These are phyloP conservation scores for Moesziomyces globuligerus DNA, from an alignment of 1,284 basidiomycete species.

Conservation along the genomic window DNA sequence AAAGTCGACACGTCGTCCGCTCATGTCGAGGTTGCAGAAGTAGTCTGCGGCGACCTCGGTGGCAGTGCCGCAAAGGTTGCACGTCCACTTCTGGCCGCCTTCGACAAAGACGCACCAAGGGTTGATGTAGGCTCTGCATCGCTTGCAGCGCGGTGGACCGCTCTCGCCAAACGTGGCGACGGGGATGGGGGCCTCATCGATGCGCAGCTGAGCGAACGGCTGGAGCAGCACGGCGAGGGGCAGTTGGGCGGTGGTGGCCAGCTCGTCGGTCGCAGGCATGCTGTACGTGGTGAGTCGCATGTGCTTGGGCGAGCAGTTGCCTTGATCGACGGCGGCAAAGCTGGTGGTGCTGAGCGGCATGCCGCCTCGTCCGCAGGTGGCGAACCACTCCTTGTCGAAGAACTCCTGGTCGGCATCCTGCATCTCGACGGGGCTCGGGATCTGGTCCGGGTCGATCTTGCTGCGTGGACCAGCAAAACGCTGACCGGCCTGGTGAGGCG, in stretches of 20 bases:
- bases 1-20: slow-evolving; percentile 84
- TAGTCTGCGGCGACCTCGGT: slow-evolving; percentile 79
- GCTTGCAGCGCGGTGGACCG: slow-evolving; percentile 86
- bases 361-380: slow-evolving; percentile 77
- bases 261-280: slow-evolving; percentile 81
- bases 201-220: slow-evolving; percentile 85
- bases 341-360: slow-evolving; percentile 85
- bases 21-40: slow-evolving; percentile 85
- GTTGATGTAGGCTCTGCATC: slow-evolving; percentile 92
- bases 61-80: slow-evolving; percentile 86
- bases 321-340: slow-evolving; percentile 89
- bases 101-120: slow-evolving; percentile 90
- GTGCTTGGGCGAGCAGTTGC: slow-evolving; percentile 78
- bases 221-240: slow-evolving; percentile 88
- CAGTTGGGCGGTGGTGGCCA: slow-evolving; percentile 80
- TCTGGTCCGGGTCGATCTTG: slow-evolving; percentile 87
- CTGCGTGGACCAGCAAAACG: slow-evolving; percentile 74
- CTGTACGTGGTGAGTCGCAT: slow-evolving; percentile 76
- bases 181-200: slow-evolving; percentile 75
- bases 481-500: slow-evolving; percentile 69
- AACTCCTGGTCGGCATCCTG: slow-evolving; percentile 83
- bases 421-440: slow-evolving; percentile 87
- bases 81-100: slow-evolving; percentile 87
- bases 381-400: slow-evolving; percentile 81
- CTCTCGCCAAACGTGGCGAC: slow-evolving; percentile 74